Base-by-base conservation (phyloP, 768 basidiomycete genomes). In the Crassisporium funariophilum region DNA sequence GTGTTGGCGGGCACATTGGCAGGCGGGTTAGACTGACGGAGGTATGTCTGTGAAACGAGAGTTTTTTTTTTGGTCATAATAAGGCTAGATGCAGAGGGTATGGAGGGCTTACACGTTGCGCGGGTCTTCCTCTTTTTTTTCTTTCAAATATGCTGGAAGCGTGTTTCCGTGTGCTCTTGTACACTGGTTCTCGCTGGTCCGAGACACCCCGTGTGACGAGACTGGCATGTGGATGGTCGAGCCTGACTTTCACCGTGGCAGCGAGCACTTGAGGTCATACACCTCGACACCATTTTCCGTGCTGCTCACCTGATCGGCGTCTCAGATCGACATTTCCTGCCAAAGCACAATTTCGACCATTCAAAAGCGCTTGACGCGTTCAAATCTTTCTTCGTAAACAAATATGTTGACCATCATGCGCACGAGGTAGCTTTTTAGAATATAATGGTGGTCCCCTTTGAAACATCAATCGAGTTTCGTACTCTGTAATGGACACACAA, bases 141-240 rank as follows among this genome's bases (percentile, higher is more conserved):
- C 2, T 53, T 68, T 42, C 45, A n/a, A 43, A 10, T 46, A 55
- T 47, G 7, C 43, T 12, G 50, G 41, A 5, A 42, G 16, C 4
- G 16, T 20, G 2, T 60, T 56, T 47, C 58, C 55, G 7, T 68
- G 66, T 48, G 64, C 59, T 4, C 35, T 65, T 1, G 54, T 64
- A 0, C 44, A 40, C 9, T 65, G 61, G 64, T 65, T 54, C 43
- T 50, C 52, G 12, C 9, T 41, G 1, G 37, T 57, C 31, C 56
- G 56, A 12, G 38, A 56, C 21, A 48, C 54, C 23, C 60, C 57
- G 20, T 49, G 50, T 41, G 21, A 43, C 9, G 50, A 52, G 9
- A 64, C 56, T 9, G 64, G 64, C 4, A 62, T 67, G 60, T 67
- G 63, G 64, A 54, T 42, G 33, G 63, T 65, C 11, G 38, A 44